Evolutionary conservation across 257 asterid genomes (phyloP).

Genomic region (Solanum acaule): DNA sequence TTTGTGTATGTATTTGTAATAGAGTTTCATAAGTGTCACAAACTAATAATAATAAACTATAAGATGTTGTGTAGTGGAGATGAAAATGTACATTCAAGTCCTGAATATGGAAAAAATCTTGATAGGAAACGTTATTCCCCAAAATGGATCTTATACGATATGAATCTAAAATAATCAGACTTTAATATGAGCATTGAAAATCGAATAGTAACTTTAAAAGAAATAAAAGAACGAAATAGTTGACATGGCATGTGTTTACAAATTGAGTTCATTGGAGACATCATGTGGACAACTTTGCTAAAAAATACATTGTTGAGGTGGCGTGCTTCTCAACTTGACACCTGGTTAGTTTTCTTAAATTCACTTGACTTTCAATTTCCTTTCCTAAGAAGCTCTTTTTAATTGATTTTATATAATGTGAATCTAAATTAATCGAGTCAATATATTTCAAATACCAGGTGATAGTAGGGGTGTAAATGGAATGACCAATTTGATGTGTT

Average conservation of each 20-base stretch:
- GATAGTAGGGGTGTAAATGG: not conserved
- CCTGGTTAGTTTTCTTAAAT: slow-evolving; percentile 1
- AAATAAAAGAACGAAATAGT: not conserved
- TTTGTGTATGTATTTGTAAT: not conserved
- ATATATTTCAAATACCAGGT: not conserved
- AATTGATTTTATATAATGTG: not conserved
- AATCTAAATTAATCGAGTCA: not conserved
- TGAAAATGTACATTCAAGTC: not conserved
- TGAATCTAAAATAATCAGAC: too few relatives aligned
- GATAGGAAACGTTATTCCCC: accelerated
- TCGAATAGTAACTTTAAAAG: too few relatives aligned
- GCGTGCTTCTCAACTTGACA: slow-evolving; percentile 2
- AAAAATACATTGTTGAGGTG: not conserved
- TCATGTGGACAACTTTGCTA: not conserved
- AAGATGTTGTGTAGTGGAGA: not conserved
- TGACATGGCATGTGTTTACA: not conserved
- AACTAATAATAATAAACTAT: not conserved
- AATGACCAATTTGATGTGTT: not conserved
- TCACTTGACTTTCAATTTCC: not conserved
- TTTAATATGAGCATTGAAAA: too few relatives aligned
- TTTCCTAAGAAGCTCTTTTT: not conserved
- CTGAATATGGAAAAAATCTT: too few relatives aligned
- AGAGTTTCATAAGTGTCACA: not conserved
- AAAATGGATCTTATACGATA: accelerated
- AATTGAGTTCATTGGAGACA: not conserved